A percentile compares a stretch with the other conserved stretches of the same genome.
Evolutionary conservation across 1,139 yeast species (phyloP).

Genomic region (Saccharomyces hybrid): DNA sequence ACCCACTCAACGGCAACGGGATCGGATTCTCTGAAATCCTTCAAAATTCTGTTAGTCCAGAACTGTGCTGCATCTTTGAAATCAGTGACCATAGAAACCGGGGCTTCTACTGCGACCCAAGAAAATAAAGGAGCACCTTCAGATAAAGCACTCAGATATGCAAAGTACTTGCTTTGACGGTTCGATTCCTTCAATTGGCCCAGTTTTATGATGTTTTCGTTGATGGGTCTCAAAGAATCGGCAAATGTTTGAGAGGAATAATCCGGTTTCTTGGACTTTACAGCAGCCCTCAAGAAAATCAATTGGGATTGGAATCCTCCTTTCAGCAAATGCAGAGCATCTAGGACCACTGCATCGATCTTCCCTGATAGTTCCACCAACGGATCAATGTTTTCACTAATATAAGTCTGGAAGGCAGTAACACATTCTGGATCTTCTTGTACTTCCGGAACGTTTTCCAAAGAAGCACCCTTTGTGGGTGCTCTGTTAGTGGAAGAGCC

Average conservation of each 20-base stretch:
- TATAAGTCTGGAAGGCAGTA: constrained; percentile 48
- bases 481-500: constrained; percentile 9
- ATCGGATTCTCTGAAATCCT: constrained; percentile 70
- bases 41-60: constrained; percentile 85
- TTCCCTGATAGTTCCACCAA: constrained; percentile 50
- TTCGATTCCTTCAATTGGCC: constrained; percentile 64
- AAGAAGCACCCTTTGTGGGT: constrained; percentile 17
- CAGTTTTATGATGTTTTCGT: constrained; percentile 51
- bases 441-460: constrained; percentile 20
- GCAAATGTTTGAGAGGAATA: constrained; percentile 46
- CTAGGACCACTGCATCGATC: constrained; percentile 57
- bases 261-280: constrained; percentile 59
- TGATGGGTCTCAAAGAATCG: constrained; percentile 61
- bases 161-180: constrained; percentile 55
- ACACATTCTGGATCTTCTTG: constrained; percentile 39
- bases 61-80: constrained; percentile 88
- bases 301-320: constrained; percentile 57
- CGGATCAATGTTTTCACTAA: constrained; percentile 50
- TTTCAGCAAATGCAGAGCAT: constrained; percentile 49
- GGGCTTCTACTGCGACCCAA: constrained; percentile 74
- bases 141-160: constrained; percentile 73
- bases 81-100: constrained; percentile 66
- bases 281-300: constrained; percentile 51
- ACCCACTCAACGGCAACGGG: constrained; percentile 76
- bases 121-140: constrained; percentile 89